These are phyloP conservation scores for Thymus quinquecostatus DNA, from an alignment of 257 asterid species.

Conservation along the genomic window DNA sequence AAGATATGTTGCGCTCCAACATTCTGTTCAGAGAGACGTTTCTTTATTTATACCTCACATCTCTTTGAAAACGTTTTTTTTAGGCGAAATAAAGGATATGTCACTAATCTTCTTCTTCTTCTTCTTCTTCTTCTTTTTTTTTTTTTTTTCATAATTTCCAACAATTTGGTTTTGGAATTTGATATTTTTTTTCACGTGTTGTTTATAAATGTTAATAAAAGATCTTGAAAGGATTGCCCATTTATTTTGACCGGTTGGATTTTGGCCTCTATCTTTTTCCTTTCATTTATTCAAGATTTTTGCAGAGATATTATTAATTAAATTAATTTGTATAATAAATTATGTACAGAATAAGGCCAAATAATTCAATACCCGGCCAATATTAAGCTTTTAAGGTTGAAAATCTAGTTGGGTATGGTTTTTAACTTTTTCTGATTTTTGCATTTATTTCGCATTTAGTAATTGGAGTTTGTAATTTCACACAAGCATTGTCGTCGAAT, in stretches of 20 bases:
- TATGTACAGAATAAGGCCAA: constrained; percentile 14
- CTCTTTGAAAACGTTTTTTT: too few species aligned
- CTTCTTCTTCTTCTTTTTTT: too few species aligned
- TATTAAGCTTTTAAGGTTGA: constrained; percentile 35
- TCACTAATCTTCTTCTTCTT: too few species aligned
- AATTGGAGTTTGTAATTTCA: too few species aligned
- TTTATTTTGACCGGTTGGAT: constrained; percentile 46
- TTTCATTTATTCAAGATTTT: neutral
- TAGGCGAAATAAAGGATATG: too few species aligned
- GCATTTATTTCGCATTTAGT: too few species aligned
- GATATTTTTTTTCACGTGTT: neutral
- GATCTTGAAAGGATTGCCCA: constrained; percentile 44
- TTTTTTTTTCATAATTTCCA: constrained; percentile 12
- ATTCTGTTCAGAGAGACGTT: too few species aligned
- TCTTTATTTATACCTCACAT: too few species aligned
- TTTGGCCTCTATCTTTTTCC: neutral
- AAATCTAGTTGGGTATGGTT: constrained; percentile 8
- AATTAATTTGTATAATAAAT: constrained; percentile 19
- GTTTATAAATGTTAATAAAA: neutral
- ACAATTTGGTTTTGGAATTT: neutral
- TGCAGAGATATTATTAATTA: neutral
- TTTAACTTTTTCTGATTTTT: neutral
- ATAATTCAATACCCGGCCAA: constrained; percentile 1
- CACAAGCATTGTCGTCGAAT: neutral
- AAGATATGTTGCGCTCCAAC: too few species aligned